These are phyloP conservation scores for Triticum dicoccoides DNA, from an alignment of 176 grass and related monocot genomes.

Conservation along the genomic window DNA sequence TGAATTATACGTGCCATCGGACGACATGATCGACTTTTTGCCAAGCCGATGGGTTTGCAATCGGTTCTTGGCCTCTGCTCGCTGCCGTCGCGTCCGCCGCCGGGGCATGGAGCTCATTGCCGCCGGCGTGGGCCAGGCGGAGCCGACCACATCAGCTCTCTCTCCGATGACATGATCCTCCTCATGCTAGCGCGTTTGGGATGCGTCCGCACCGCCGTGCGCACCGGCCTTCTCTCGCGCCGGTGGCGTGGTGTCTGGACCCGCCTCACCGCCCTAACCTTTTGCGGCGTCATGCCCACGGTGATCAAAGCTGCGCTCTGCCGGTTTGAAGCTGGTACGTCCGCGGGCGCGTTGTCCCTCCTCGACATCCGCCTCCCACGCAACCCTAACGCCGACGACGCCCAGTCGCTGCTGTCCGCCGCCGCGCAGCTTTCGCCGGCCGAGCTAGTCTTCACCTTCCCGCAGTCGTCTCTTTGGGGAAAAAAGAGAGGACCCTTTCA, in stretches of 20 bases:
- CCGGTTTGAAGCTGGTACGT: neutral
- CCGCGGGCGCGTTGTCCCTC: neutral
- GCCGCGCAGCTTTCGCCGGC: neutral
- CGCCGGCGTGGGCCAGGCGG: neutral
- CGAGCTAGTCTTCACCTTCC: neutral
- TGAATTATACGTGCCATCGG: no score
- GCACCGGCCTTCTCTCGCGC: neutral
- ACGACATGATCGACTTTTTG: no score
- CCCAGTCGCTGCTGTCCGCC: neutral
- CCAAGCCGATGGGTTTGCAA: neutral
- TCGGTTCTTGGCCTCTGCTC: neutral
- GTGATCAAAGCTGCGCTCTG: neutral
- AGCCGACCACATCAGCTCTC: neutral
- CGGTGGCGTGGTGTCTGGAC: slow-evolving; percentile 13
- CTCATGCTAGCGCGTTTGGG: neutral
- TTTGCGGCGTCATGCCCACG: neutral
- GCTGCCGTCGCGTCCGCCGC: neutral
- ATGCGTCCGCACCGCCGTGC: neutral
- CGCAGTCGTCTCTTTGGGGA: neutral
- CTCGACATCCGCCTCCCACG: neutral
- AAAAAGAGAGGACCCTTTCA: neutral
- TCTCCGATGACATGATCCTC: neutral
- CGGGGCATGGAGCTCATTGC: neutral
- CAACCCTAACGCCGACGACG: neutral
- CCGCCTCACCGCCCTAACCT: neutral